Percentiles rank a stretch among this genome's conserved stretches.
Conservation (phyloP, 2,329 filamentous ascomycete genomes). For the Fusarium lyarnte region DNA sequence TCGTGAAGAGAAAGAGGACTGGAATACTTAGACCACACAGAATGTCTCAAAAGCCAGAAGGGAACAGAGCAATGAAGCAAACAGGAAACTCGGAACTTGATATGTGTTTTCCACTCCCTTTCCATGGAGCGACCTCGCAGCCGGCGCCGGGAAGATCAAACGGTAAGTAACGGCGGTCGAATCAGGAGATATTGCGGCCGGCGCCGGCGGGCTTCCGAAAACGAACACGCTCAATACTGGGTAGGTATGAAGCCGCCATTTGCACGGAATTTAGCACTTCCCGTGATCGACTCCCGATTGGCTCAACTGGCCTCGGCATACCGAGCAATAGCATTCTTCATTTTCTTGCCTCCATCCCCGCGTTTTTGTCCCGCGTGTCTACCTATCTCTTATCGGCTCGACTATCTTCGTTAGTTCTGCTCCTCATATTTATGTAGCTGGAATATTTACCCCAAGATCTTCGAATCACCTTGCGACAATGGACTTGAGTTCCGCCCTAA, state of each 20-base stretch:
- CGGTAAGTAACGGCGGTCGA: slow-evolving; percentile 18
- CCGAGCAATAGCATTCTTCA: slow-evolving; percentile 15
- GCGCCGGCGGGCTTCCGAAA: slow-evolving; percentile 37
- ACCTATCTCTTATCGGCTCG: background rate
- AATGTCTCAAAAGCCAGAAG: background rate
- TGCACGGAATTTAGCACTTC: slow-evolving; percentile 1
- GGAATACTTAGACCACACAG: background rate
- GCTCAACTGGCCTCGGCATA: slow-evolving; percentile 21
- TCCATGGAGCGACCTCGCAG: background rate
- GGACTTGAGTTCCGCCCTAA: background rate
- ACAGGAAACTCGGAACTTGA: background rate
- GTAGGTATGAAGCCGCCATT: background rate
- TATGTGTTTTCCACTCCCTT: background rate
- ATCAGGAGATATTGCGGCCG: slow-evolving; percentile 25
- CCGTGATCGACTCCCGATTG: slow-evolving; percentile 18
- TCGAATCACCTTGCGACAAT: slow-evolving; percentile 1
- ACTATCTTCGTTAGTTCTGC: slow-evolving; percentile 10
- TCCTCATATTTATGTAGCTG: slow-evolving; percentile 4
- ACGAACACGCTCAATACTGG: slow-evolving; percentile 33
- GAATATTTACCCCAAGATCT: slow-evolving; percentile 9
- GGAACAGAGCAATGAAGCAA: background rate
- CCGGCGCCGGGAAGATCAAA: slow-evolving; percentile 2
- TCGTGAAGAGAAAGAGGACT: background rate
- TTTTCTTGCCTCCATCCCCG: background rate
- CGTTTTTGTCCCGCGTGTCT: background rate